Evolutionary conservation across 768 basidiomycete species (phyloP), one percentile per base, ranked within the genome.

Genomic region (Tulasnella sp.): DNA sequence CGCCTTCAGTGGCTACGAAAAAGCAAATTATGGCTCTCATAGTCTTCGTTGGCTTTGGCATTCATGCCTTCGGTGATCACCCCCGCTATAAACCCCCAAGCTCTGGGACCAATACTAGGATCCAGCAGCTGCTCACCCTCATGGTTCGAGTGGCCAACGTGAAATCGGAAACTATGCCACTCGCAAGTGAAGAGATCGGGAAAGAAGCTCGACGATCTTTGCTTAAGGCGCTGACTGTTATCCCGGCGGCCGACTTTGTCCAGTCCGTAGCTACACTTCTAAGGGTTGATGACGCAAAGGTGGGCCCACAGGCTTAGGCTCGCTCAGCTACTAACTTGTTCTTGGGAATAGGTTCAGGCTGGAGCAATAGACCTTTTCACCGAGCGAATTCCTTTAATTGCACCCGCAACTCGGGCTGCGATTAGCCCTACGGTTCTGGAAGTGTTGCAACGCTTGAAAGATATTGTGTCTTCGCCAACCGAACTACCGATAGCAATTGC

Each of bases 191-290:
- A 8, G 80, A 80, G 27, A 77, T 81, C 75, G 38, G 74, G 21
- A 79, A 46, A 27, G 77, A 78, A 42, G 89, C 92, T 34, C 88
- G 89, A 38, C 81, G 84, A 24, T 88, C 90, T 4, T 85, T 94
- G 74, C 87, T 85, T 21, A 88, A 87, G 71, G 86, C 90, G 2
- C 88, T 95, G 75, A 87, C 84, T 34, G 88, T 91, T 62, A 91
- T 97, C 86, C 88, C 92, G 10, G 95, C 92, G 2, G 84, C 86
- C 40, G 90, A 92, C 82, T 97, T 97, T 85, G 85, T 94, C 76
- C 82, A 84, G 38, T 88, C 92, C 7, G 85, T 90, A 7, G 78
- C 89, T 27, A 85, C 87, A 1, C 91, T 94, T 85, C 82, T 94
- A 18, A 84, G 87, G 39, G 90, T 89, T 5, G 86, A 87, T 1